Percentiles rank a stretch among this genome's conserved stretches.
Conservation (phyloP, 495 filamentous ascomycete species). For the Apiosordaria backusii region DNA sequence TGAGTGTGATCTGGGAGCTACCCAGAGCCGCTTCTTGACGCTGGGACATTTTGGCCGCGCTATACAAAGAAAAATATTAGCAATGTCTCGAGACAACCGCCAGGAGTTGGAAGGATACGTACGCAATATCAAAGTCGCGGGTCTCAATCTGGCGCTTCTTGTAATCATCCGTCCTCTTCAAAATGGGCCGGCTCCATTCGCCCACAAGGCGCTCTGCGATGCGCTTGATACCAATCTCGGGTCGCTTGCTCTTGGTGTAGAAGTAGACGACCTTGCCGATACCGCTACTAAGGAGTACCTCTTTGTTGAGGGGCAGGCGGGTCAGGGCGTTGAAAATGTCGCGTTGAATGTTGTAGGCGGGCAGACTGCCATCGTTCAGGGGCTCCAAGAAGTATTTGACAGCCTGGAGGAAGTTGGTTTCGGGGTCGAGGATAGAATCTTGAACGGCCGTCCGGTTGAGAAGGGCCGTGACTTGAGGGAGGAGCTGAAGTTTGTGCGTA, state of each 20-base stretch:
- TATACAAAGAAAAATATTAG: slow-evolving; percentile 32
- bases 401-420: slow-evolving; percentile 89
- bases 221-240: slow-evolving; percentile 83
- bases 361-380: slow-evolving; percentile 83
- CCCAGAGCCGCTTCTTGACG: slow-evolving; percentile 37
- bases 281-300: slow-evolving; percentile 80
- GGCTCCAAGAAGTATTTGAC: slow-evolving; percentile 98
- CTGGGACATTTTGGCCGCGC: slow-evolving; percentile 49
- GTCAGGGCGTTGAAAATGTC: slow-evolving; percentile 80
- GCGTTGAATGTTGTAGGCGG: slow-evolving; percentile 94
- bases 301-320: slow-evolving; percentile 82
- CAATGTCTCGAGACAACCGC: slow-evolving; percentile 25
- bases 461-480: slow-evolving; percentile 84
- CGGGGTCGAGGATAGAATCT: slow-evolving; percentile 79
- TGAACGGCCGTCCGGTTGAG: slow-evolving; percentile 85
- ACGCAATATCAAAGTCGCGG: slow-evolving; percentile 52
- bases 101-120: slow-evolving; percentile 32
- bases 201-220: slow-evolving; percentile 83
- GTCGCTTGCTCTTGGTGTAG: slow-evolving; percentile 91
- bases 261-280: slow-evolving; percentile 95
- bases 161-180: slow-evolving; percentile 90
- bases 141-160: slow-evolving; percentile 67
- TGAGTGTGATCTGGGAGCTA: slow-evolving; percentile 43
- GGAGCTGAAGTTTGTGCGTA: slow-evolving; percentile 87
- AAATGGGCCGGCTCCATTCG: slow-evolving; percentile 95